A percentile compares a stretch with the other conserved stretches of the same genome.
These are phyloP conservation scores for Candida khao-thaluensis DNA, from an alignment of 805 yeast genomes.

Conservation along the genomic window DNA sequence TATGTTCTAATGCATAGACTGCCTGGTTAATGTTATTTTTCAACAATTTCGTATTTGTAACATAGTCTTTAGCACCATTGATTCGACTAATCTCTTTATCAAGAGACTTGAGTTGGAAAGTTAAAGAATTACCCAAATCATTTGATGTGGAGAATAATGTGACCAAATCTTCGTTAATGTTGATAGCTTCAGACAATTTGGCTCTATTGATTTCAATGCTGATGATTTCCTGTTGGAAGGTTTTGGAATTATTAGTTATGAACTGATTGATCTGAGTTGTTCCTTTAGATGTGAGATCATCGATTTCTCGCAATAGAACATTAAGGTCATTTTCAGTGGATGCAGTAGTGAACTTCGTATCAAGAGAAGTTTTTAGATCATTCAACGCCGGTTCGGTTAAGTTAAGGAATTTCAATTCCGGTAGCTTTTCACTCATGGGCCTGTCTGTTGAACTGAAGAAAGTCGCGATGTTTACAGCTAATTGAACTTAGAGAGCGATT, in stretches of 20 bases:
- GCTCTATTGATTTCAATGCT: constrained; percentile 60
- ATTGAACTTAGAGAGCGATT: too few relatives aligned
- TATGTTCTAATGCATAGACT: constrained; percentile 62
- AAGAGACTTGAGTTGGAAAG: constrained; percentile 64
- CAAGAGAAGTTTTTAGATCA: constrained; percentile 1
- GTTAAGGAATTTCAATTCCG: constrained; percentile 4
- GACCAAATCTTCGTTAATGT: constrained; percentile 55
- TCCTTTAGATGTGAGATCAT: constrained; percentile 21
- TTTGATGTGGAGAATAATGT: constrained; percentile 59
- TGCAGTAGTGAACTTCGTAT: constrained; percentile 15
- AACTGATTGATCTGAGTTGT: constrained; percentile 28
- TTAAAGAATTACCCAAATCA: constrained; percentile 61
- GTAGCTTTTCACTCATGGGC: neutral
- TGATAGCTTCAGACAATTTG: constrained; percentile 59
- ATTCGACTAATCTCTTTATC: constrained; percentile 73
- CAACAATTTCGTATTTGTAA: constrained; percentile 61
- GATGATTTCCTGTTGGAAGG: constrained; percentile 38
- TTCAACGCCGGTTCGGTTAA: neutral
- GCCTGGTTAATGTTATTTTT: constrained; percentile 66
- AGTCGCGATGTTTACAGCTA: too few relatives aligned
- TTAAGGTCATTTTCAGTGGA: constrained; percentile 29
- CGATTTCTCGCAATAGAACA: constrained; percentile 27
- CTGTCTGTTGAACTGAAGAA: too few relatives aligned
- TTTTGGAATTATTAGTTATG: constrained; percentile 24
- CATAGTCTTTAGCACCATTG: constrained; percentile 58